Evolutionary conservation across 164 flowering plant genomes (phyloP).

Genomic region (Stephania cephalantha): DNA sequence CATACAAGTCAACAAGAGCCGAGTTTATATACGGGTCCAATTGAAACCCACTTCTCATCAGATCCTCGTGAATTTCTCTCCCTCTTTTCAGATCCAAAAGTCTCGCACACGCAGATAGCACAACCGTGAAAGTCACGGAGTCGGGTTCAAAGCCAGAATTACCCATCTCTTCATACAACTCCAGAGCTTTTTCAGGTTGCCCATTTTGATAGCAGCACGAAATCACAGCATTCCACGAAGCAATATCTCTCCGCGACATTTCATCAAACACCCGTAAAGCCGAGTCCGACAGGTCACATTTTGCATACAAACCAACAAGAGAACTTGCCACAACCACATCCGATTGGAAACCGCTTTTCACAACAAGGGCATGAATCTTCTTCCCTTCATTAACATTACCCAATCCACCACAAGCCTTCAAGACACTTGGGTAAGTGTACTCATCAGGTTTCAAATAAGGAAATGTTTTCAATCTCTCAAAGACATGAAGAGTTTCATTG

Average conservation of each 20-base stretch:
- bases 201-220: conserved; percentile 64
- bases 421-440: conserved; percentile 55
- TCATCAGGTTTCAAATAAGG: conserved; percentile 42
- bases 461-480: conserved; percentile 21
- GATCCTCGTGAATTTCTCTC: conserved; percentile 38
- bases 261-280: conserved; percentile 49
- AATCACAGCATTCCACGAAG: conserved; percentile 61
- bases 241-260: conserved; percentile 57
- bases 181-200: conserved; percentile 45
- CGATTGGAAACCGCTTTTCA: conserved; percentile 34
- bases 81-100: conserved; percentile 54
- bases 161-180: conserved; percentile 49
- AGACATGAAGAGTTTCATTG: conserved; percentile 41
- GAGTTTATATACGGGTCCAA: conserved; percentile 49
- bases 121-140: conserved; percentile 46
- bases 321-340: conserved; percentile 62
- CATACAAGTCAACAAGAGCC: conserved; percentile 65
- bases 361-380: conserved; percentile 38
- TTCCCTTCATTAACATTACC: conserved; percentile 31
- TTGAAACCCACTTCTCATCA: conserved; percentile 28
- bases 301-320: conserved; percentile 46
- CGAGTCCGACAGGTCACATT: conserved; percentile 33
- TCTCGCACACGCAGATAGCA: conserved; percentile 46
- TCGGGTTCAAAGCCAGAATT: conserved; percentile 43
- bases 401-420: conserved; percentile 55